Conservation (phyloP, 768 basidiomycete genomes). For the Austroboletus eburneus region DNA sequence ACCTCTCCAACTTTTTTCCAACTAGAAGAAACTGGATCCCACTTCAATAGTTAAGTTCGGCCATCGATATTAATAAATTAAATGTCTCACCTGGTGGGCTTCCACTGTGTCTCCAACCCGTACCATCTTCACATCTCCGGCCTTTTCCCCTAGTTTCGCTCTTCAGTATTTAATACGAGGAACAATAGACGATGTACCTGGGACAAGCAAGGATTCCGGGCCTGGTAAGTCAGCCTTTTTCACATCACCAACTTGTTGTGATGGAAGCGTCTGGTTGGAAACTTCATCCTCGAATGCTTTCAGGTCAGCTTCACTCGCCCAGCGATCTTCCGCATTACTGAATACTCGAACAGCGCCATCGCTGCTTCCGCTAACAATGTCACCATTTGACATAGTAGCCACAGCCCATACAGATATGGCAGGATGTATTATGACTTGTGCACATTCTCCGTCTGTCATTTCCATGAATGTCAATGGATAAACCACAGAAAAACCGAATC, state of each 20-base stretch:
- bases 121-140: conserved; percentile 93
- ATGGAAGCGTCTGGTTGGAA: conserved; percentile 72
- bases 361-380: conserved; percentile 89
- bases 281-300: conserved; percentile 73
- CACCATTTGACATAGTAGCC: conserved; percentile 81
- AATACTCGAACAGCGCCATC: conserved; percentile 88
- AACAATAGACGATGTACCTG: conserved; percentile 44
- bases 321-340: conserved; percentile 66
- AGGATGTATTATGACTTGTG: conserved; percentile 87
- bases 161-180: conserved; percentile 3
- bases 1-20: conserved; percentile 98
- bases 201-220: conserved; percentile 66
- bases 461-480: conserved; percentile 1
- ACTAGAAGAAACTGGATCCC: conserved; percentile 60
- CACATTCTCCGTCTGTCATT: conserved; percentile 73
- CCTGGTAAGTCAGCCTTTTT: conserved; percentile 90
- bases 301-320: conserved; percentile 60
- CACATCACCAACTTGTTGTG: conserved; percentile 88
- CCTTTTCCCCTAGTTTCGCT: conserved; percentile 66
- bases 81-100: conserved; percentile 73
- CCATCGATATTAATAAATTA: background rate
- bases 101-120: conserved; percentile 77
- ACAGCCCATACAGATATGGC: conserved; percentile 98
- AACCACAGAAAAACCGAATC: conserved; percentile 18
- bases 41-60: conserved; percentile 45